Evolutionary conservation across 768 basidiomycete species (phyloP).

Genomic region (Termitomyces sp.): DNA sequence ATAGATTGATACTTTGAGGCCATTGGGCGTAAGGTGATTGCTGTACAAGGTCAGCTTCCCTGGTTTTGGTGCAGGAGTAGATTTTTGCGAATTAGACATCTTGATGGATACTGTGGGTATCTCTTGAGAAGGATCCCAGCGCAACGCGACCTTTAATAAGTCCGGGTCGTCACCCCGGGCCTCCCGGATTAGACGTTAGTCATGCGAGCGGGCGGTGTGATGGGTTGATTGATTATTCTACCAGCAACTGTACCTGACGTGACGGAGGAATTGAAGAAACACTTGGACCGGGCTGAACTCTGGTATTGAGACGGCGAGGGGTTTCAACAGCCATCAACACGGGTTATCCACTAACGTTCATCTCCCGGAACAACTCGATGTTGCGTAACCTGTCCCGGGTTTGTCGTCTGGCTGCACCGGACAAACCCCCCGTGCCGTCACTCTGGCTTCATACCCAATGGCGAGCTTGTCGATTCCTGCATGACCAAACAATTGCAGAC

Average conservation of each 20-base stretch:
- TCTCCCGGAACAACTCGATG: conserved; percentile 3
- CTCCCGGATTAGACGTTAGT: not conserved
- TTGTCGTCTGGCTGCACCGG: conserved; percentile 8
- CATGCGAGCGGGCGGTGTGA: not conserved
- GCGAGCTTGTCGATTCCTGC: conserved; percentile 2
- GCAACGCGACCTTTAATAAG: not conserved
- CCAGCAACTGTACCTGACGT: not conserved
- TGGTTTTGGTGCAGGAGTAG: not conserved
- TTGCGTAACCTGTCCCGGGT: conserved; percentile 11
- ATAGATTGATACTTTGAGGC: conserved; percentile 19
- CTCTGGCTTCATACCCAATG: not conserved
- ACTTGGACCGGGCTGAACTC: not conserved
- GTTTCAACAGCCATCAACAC: conserved; percentile 10
- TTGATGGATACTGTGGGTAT: not conserved
- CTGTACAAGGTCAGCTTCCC: conserved; percentile 15
- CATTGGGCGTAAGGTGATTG: conserved; percentile 19
- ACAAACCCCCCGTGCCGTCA: not conserved
- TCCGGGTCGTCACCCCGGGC: not conserved
- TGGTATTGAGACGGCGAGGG: not conserved
- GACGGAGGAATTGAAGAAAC: not conserved
- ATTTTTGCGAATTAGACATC: not conserved
- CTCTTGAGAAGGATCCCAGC: not conserved
- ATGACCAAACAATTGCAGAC: conserved; percentile 13
- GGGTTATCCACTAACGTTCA: not conserved
- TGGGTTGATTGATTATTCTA: not conserved